Base-by-base conservation (phyloP, 2,329 filamentous ascomycete genomes). In the Cadophora sp. region DNA sequence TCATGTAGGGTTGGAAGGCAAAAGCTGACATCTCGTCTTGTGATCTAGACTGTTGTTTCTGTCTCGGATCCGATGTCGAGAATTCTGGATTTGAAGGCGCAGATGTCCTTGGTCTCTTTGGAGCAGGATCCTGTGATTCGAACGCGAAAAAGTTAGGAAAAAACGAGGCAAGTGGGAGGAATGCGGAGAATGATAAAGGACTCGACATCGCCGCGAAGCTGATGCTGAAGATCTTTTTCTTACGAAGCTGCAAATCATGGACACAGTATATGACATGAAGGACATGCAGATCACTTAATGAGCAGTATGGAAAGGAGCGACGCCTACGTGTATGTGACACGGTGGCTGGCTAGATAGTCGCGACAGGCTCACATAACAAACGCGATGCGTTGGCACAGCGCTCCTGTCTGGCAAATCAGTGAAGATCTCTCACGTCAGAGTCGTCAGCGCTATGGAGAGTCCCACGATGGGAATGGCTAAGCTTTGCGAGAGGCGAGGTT, bases 401-500 rank as follows among this genome's bases (percentile, higher is more conserved):
- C n/a, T 59, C 31, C n/a, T 22, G 56, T 59, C 34, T 40, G 34
- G 56, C 56, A 40, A 55, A 55, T 55, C 51, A 55, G 26, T 31
- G 34, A 26, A 16, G 56, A 50, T 62, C 40, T 50, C 59, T 62
- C 59, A 62, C 59, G 59, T 50, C 59, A 62, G 59, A 62, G 16
- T 62, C 8, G 29, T 62, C 59, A 48, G 55, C 56, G 34, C 34
- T 12, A n/a, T 59, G 31, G 56, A 22, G n/a, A 59, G 12, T 22
- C 31, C 40, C 29, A 43, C 4, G 59, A 34, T 16, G 26, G 59
- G 16, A 62, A 31, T 48, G 59, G 40, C 40, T 62, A 62, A 62
- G 59, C 59, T 50, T 62, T 51, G 12, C 59, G 59, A 62, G n/a
- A 50, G 40, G 14, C 59, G 59, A 62, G 59, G 40, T 9, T 22